Evolutionary conservation across 1,284 basidiomycete species (phyloP), one percentile per base, ranked within the genome.

Genomic region (Sanghuangporus sanghuang): DNA sequence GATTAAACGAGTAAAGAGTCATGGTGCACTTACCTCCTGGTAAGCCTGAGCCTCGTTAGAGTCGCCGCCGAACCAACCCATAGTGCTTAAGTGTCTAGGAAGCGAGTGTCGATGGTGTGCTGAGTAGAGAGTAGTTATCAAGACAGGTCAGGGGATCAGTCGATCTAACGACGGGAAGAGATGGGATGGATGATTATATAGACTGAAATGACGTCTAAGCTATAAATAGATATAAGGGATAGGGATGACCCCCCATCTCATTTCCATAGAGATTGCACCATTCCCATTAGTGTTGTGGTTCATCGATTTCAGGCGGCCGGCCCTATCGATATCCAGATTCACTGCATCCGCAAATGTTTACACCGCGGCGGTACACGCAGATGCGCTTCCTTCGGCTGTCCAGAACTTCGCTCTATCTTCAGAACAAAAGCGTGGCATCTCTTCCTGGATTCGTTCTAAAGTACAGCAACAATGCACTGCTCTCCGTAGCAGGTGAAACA

Each of bases 21-120:
- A 46, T 46, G 44, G 16, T n/a, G 46, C 18, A 63, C 69, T 11
- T 61, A 82, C 82, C 73, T 79, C 66, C 58, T 79, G 70, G 72
- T 82, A 81, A 65, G 81, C 78, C 32, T 75, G 62, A 64, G 78
- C 77, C 71, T 84, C 74, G 36, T 83, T 74, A 65, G 82, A 83
- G 61, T 81, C 77, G 66, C 74, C 62, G 70, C 66, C 65, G 75
- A 85, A 85, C 78, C 77, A 83, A 70, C 81, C 81, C 84, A 85
- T 85, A 58, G 52, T 79, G 67, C 63, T 64, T 55, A 49, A 61
- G 59, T 66, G 57, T 64, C 59, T 65, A 66, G 68, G 63, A 48
- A 59, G 59, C 55, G 48, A 54, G 55, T 11, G 52, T 46, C 59
- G 57, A 39, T 9, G 55, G 42, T 49, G 50, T 32, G 40, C 18